These are phyloP conservation scores for Aegilops sharonensis DNA, from an alignment of 176 grass and related monocot genomes.

Conservation along the genomic window DNA sequence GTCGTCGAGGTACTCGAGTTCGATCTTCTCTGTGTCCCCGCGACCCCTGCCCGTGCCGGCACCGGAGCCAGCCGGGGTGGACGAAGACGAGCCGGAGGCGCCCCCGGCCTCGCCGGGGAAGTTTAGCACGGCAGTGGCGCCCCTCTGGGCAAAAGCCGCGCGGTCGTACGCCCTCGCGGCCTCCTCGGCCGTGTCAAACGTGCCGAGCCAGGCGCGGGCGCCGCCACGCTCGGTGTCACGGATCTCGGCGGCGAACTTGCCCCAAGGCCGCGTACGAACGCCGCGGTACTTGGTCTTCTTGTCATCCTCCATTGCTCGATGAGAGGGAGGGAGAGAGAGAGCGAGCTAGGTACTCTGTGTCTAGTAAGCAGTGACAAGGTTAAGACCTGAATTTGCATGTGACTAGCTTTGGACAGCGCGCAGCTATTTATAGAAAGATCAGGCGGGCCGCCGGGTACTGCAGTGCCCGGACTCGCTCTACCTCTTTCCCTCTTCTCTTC, in stretches of 20 bases:
- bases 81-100: not conserved
- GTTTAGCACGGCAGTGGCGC: conserved; percentile 55
- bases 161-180: conserved; percentile 69
- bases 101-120: conserved; percentile 43
- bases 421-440: no score
- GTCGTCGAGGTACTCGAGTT: conserved; percentile 58
- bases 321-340: not conserved
- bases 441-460: no score
- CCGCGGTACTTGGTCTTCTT: conserved; percentile 55
- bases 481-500: no score
- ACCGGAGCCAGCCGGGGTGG: conserved; percentile 13
- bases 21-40: conserved; percentile 34
- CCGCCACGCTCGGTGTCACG: conserved; percentile 55
- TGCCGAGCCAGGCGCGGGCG: conserved; percentile 64
- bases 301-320: conserved; percentile 9
- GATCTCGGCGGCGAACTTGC: conserved; percentile 70
- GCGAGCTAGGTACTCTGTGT: not conserved
- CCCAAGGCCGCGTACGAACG: conserved; percentile 60
- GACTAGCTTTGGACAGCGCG: no score
- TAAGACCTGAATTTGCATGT: not conserved
- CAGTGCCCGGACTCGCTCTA: no score
- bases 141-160: conserved; percentile 44
- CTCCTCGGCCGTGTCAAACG: conserved; percentile 65
- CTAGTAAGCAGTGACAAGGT: not conserved
- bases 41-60: conserved; percentile 7